Base-by-base conservation (phyloP, 2,329 filamentous ascomycete species). In the Xylaria digitata region DNA sequence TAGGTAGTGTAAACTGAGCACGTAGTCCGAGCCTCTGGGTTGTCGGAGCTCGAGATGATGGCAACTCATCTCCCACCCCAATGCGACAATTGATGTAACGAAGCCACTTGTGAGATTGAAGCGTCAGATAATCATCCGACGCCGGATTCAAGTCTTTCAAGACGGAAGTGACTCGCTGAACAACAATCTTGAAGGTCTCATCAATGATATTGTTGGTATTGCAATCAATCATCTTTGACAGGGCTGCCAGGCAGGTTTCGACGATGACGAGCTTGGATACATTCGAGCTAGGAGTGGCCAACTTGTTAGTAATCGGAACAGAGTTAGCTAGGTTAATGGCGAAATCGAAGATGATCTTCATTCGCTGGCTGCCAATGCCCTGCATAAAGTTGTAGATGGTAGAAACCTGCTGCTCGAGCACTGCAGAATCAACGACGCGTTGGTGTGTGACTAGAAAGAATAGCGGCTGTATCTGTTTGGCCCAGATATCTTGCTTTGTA, bases 331-430 rank as follows among this genome's bases (percentile, higher is more conserved):
- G 9, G 5, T 42, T n/a, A 34, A 66, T 32, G 19, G 23, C 30
- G 34, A 68, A 68, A 23, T 59, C 37, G 26, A 68, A 68, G 6
- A 63, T 46, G 52, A 15, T 34, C 62, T 43, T 19, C 55, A 49
- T 65, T 19, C 58, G 45, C 54, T 5, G 66, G 40, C 40, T 63
- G n/a, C 23, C 50, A 62, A 49, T 68, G 49, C 68, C 72, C 68
- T 71, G 43, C 46, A 80, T 70, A 37, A 78, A 78, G 11, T 69
- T 68, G 62, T 79, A 82, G 4, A 82, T 66, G 0, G 55, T 61
- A 2, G 77, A 75, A 1, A 81, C 77, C 40, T 81, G 71, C 42
- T 78, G 75, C 59, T 83, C 81, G 15, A 83, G 71, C 0, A 81
- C 72, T 11, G 78, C 76, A 7, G 80, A 82, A 52, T 79, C 76